Percentiles rank a stretch among this genome's conserved stretches.
Conservation (phyloP, 495 filamentous ascomycete species). For the Penicillium paradoxum region DNA sequence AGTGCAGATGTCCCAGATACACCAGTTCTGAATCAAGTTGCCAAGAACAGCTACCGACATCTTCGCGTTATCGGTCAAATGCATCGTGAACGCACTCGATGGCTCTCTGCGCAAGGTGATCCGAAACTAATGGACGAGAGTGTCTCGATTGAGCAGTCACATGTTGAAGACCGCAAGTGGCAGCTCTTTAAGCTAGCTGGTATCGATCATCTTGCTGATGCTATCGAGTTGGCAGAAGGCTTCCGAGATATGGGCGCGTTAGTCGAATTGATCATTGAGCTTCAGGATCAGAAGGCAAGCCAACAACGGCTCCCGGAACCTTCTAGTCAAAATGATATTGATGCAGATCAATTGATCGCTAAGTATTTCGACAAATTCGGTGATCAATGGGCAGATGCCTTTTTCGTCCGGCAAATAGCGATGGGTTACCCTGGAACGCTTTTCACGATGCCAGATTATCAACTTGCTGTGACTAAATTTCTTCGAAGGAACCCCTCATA, state of each 20-base stretch:
- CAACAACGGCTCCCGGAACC: constrained; percentile 9
- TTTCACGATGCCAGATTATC: constrained; percentile 59
- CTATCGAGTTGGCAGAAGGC: constrained; percentile 67
- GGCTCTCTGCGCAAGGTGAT: constrained; percentile 50
- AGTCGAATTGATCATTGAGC: constrained; percentile 54
- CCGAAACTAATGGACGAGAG: constrained; percentile 41
- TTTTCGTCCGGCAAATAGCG: constrained; percentile 70
- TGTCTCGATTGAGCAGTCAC: constrained; percentile 43
- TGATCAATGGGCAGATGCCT: constrained; percentile 71
- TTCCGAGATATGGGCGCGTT: constrained; percentile 65
- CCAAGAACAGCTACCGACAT: constrained; percentile 48
- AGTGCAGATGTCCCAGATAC: constrained; percentile 30
- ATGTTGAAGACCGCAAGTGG: constrained; percentile 50
- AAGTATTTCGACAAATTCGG: constrained; percentile 70
- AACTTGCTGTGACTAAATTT: constrained; percentile 65
- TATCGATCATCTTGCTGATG: constrained; percentile 63
- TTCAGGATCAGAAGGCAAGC: constrained; percentile 38
- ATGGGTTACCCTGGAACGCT: constrained; percentile 59
- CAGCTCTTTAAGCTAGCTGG: constrained; percentile 59
- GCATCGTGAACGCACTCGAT: constrained; percentile 57
- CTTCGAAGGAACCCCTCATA: constrained; percentile 63
- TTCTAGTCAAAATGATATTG: constrained; percentile 19
- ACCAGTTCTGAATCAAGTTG: constrained; percentile 42
- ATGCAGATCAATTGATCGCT: constrained; percentile 44
- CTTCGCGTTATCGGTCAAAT: constrained; percentile 55